Conservation (phyloP, 1,284 basidiomycete genomes). For the Tetrapyrgos nigripes region DNA sequence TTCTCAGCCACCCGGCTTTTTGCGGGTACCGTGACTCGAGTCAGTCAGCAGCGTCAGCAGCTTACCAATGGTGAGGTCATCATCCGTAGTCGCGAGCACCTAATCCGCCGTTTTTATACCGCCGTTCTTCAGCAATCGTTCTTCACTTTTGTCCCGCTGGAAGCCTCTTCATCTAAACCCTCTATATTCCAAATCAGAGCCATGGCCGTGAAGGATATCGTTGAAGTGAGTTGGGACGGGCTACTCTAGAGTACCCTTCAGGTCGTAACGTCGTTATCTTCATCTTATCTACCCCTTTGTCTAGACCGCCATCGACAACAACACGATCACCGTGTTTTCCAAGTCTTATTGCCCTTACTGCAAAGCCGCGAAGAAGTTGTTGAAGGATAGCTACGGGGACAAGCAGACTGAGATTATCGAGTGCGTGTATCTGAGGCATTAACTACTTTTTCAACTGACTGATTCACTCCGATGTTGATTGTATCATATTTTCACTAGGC, state of each 20-base stretch:
- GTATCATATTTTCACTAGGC: constrained; percentile 28
- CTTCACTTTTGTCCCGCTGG: no score
- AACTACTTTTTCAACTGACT: background rate
- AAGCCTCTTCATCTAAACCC: background rate
- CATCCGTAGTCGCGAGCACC: no score
- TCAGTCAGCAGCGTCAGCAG: no score
- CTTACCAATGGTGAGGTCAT: no score
- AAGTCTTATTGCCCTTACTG: constrained; percentile 74
- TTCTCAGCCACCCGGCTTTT: no score
- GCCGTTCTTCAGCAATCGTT: no score
- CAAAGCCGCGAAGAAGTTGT: constrained; percentile 61
- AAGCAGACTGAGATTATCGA: background rate
- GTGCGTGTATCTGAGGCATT: background rate
- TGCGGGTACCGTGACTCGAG: no score
- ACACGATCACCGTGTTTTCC: constrained; percentile 75
- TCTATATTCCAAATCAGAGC: background rate
- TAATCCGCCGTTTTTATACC: no score
- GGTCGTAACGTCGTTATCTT: background rate
- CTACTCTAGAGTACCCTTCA: background rate
- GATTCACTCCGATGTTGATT: background rate
- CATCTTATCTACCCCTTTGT: background rate
- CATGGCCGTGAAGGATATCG: constrained; percentile 3
- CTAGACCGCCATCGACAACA: constrained; percentile 32
- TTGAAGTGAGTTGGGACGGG: constrained; percentile 5
- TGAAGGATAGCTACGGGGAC: background rate